phyloP scores from a whole-genome alignment of 2,329 filamentous ascomycete species.

The Dactylellina drechsleri region DNA sequence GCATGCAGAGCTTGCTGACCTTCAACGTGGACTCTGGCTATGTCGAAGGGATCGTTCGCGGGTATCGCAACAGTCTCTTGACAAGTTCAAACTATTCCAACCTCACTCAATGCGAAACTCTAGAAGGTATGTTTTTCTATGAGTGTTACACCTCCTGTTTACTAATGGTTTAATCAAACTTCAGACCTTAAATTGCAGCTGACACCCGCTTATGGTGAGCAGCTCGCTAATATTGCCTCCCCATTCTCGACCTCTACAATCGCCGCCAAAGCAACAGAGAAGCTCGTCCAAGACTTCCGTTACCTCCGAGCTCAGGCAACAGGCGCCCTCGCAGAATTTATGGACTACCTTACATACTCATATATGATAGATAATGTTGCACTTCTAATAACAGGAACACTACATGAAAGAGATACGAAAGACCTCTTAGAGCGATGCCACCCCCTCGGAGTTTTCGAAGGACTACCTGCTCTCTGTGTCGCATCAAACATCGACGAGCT shows the following conservation, averaged over 20 bases:
- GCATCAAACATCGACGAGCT: conserved; percentile 98
- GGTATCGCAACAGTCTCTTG: conserved; percentile 93
- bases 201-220: conserved; percentile 94
- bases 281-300: conserved; percentile 95
- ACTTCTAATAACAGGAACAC: conserved; percentile 93
- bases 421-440: conserved; percentile 96
- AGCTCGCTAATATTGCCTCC: conserved; percentile 89
- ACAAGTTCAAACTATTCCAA: conserved; percentile 92
- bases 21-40: conserved; percentile 97
- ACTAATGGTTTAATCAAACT: conserved; percentile 50
- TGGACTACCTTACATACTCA: conserved; percentile 97
- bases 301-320: conserved; percentile 95
- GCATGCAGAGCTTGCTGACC: conserved; percentile 84
- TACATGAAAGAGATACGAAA: conserved; percentile 95
- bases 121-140: conserved; percentile 75
- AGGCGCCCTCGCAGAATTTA: conserved; percentile 89
- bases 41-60: conserved; percentile 95
- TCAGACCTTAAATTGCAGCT: conserved; percentile 97
- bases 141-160: not conserved
- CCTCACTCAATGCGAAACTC: conserved; percentile 95
- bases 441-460: conserved; percentile 98
- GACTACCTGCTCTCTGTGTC: conserved; percentile 96
- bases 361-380: conserved; percentile 99
- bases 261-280: conserved; percentile 94
- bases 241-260: conserved; percentile 97